Percentiles rank a stretch among this genome's conserved stretches.
Conservation (phyloP, 2,329 filamentous ascomycete genomes). For the Epichloe gansuensis region DNA sequence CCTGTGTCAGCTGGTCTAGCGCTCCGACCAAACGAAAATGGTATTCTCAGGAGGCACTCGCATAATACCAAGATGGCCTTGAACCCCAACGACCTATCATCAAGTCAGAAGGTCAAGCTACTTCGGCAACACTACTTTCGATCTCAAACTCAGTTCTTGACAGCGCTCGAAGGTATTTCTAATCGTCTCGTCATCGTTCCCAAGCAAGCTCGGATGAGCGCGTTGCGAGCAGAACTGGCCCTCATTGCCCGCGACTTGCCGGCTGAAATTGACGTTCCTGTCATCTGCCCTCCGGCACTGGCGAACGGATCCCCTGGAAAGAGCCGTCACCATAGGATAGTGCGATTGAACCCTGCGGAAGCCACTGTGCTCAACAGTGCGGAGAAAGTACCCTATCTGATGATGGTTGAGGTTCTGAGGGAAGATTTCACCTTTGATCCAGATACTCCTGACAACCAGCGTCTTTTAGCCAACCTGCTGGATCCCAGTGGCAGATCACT, state of each 20-base stretch:
- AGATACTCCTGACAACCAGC: constrained; percentile 58
- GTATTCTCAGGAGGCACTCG: constrained; percentile 46
- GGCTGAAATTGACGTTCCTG: constrained; percentile 71
- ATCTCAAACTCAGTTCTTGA: constrained; percentile 68
- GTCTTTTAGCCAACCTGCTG: constrained; percentile 46
- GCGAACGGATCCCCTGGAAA: constrained; percentile 61
- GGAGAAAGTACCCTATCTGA: constrained; percentile 71
- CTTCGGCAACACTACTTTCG: constrained; percentile 74
- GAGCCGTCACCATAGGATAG: constrained; percentile 71
- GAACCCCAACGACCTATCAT: constrained; percentile 49
- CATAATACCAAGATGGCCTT: constrained; percentile 46
- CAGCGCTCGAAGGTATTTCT: constrained; percentile 71
- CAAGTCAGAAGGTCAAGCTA: constrained; percentile 56
- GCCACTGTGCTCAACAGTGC: constrained; percentile 78
- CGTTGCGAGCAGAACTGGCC: constrained; percentile 67
- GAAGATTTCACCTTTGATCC: constrained; percentile 80
- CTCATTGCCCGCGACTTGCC: constrained; percentile 71
- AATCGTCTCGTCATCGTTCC: constrained; percentile 74
- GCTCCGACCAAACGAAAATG: constrained; percentile 31
- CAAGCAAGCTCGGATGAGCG: constrained; percentile 69
- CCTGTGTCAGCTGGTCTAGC: constrained; percentile 43
- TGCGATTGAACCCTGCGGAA: constrained; percentile 72
- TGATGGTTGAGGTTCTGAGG: constrained; percentile 72
- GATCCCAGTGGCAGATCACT: constrained; percentile 44
- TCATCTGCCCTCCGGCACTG: constrained; percentile 66